Base-by-base conservation (phyloP, 2,329 filamentous ascomycete genomes). In the Arthroderma sp. region DNA sequence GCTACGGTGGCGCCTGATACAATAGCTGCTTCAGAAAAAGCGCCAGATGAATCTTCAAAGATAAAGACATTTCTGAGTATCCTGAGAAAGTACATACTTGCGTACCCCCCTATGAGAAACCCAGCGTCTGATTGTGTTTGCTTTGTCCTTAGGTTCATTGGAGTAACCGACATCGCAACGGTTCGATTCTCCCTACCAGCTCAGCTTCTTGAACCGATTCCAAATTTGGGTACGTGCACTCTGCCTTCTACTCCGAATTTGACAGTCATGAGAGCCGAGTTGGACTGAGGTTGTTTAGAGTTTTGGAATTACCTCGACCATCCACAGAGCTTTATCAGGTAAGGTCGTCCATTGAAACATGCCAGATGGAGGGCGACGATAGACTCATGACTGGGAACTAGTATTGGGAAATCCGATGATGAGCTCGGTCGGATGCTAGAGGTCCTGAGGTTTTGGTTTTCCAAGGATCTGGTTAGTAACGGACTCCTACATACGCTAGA, bases 301-400 rank as follows among this genome's bases (percentile, higher is more conserved):
- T 98, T 96, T 69, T 98, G 91, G 91, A 93, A 93, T 59, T 98
- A 98, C 60, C 74, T 98, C 61, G 91, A 98, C 65, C 78, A 87
- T 55, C 89, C 89, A 22, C 93, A 94, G 64, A 85, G 88, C 40
- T 95, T 98, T 61, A 75, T 76, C 50, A 77, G 72, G 74, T 77
- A 53, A 56, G 67, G 51, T 34, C 46, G 47, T 42, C 41, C 52
- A 33, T 11, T 6, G 27, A 34, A 42, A 33, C n/a, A 15, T 38
- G 40, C 37, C 32, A 34, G 8, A 11, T 8, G 8, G 32, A 34
- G 32, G 32, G 32, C 32, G 4, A 11, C 42, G 33, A 29, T 6
- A 15, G 36, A 38, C 36, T 40, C 39, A 10, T 29, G 11, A 6
- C 45, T 55, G 29, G 28, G 27, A 30, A 7, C 5, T 15, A 80